phyloP scores from a whole-genome alignment of 768 basidiomycete genomes.

The Lenzites betulinus region DNA sequence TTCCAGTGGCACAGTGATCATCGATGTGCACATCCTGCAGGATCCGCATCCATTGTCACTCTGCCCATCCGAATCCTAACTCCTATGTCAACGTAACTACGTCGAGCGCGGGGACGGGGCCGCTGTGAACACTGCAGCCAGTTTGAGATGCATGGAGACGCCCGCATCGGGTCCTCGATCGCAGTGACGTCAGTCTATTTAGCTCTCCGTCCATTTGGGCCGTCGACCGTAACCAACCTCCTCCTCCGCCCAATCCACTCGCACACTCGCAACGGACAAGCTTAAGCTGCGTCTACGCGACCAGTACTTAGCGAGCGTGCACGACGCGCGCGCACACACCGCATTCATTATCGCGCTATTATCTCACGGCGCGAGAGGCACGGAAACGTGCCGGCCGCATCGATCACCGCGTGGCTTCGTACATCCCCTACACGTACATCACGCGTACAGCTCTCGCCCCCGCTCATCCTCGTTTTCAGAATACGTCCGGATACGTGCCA shows the following conservation, averaged over 20 bases:
- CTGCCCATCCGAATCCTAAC: background rate
- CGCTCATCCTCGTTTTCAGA: background rate
- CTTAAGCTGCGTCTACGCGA: too few relatives aligned
- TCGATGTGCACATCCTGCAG: too few relatives aligned
- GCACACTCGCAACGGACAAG: too few relatives aligned
- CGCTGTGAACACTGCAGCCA: too few relatives aligned
- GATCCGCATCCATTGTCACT: too few relatives aligned
- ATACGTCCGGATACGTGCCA: background rate
- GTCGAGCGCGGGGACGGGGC: too few relatives aligned
- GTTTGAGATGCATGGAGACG: too few relatives aligned
- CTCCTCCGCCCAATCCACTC: background rate
- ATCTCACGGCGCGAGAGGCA: background rate
- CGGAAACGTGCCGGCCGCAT: slow-evolving; percentile 6
- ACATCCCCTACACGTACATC: background rate
- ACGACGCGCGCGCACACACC: background rate
- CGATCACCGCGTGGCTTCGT: background rate
- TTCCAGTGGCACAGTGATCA: slow-evolving; percentile 4
- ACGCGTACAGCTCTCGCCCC: background rate
- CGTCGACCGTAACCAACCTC: background rate
- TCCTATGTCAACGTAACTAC: too few relatives aligned
- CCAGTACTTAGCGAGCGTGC: too few relatives aligned
- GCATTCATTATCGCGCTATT: too few relatives aligned
- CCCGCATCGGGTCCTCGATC: slow-evolving; percentile 4
- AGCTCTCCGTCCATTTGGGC: background rate
- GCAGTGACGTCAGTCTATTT: background rate